These are phyloP conservation scores for Trichoderma afroharzianum DNA, from an alignment of 2,329 filamentous ascomycete species.

Conservation along the genomic window DNA sequence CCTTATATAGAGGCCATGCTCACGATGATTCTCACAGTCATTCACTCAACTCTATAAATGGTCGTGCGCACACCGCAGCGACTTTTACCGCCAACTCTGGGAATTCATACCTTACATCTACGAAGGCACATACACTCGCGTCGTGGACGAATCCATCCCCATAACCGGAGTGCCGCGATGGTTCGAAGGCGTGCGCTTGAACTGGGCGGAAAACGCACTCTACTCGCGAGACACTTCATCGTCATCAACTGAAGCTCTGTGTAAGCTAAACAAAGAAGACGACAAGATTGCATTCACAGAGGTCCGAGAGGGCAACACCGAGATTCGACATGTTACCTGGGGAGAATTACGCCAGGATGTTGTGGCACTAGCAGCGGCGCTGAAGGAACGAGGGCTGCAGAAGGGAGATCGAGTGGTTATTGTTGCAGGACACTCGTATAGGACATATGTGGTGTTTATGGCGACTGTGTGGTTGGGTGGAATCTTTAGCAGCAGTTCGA, in stretches of 20 bases:
- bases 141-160: constrained; percentile 66
- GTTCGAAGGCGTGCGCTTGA: constrained; percentile 72
- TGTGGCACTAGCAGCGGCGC: constrained; percentile 59
- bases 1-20: background rate
- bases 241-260: constrained; percentile 41
- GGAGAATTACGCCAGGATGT: constrained; percentile 58
- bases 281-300: constrained; percentile 67
- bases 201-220: constrained; percentile 78
- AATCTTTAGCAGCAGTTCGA: constrained; percentile 71
- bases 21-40: background rate
- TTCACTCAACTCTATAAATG: constrained; percentile 69
- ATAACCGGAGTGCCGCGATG: constrained; percentile 71
- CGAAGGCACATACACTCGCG: constrained; percentile 52
- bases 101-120: constrained; percentile 58
- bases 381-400: constrained; percentile 61
- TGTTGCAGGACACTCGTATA: constrained; percentile 70
- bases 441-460: constrained; percentile 69
- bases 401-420: constrained; percentile 73
- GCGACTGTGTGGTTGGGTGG: constrained; percentile 68
- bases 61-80: constrained; percentile 57
- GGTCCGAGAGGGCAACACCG: constrained; percentile 62
- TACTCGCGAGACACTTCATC: constrained; percentile 45
- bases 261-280: constrained; percentile 65
- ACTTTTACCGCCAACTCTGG: constrained; percentile 66
- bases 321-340: constrained; percentile 61